Base-by-base conservation (phyloP, 768 basidiomycete species). In the Boletus tylopilopsis region DNA sequence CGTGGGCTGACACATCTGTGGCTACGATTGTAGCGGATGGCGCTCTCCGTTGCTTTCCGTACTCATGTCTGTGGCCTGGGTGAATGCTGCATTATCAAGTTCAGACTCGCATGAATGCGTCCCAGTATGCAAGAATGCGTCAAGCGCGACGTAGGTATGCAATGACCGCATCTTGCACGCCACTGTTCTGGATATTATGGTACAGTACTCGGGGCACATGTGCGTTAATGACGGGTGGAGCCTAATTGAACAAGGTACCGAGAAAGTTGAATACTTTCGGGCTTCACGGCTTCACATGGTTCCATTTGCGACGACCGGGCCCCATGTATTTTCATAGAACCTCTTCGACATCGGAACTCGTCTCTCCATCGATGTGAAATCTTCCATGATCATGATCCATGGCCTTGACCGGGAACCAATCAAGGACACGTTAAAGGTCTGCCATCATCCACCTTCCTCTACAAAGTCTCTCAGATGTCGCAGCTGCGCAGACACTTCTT, bases 401-500 rank as follows among this genome's bases (percentile, higher is more conserved):
- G n/a, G 27, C 27, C 27, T 27, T 27, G 11, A 27, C 11, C n/a
- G 27, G 12, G 27, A 29, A 9, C 27, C 27, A 29, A 29, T 29
- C 27, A 29, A 11, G 9, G 27, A 29, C 27, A 29, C 27, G 27
- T 29, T 30, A 30, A 30, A 30, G 13, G 29, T 30, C 29, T 30
- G 29, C 11, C 11, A 40, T 59, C 52, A 52, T 67, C 64, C 69
- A 41, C 73, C 73, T 41, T 71, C 69, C 74, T 81, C 86, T 5
- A 85, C 82, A 61, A 85, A 85, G 49, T 82, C 80, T 58, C 80
- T 78, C 33, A 90, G 71, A 55, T 85, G 78, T 57, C 78, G 75
- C 24, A 92, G 74, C 58, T 84, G 81, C 46, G 78, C 77, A 36
- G 87, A 86, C 12, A 90, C 81, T 50, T 85, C 85, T 46, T 85